These are phyloP conservation scores for Calonectria ilicicola DNA, from an alignment of 2,329 filamentous ascomycete genomes.

Conservation along the genomic window DNA sequence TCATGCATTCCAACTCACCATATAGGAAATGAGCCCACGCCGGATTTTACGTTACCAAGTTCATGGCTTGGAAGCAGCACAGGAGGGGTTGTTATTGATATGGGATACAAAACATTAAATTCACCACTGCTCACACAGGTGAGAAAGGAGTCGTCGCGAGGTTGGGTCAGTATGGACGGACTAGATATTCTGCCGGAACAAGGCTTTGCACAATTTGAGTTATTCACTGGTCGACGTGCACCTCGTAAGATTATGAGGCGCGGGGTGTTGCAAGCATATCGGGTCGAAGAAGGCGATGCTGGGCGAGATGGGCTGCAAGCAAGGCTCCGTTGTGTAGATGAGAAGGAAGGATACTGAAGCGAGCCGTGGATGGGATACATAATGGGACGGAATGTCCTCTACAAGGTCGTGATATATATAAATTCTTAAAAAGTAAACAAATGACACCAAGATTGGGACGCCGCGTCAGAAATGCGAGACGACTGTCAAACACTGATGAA, in stretches of 20 bases:
- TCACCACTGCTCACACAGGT: constrained; percentile 79
- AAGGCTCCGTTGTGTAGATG: constrained; percentile 39
- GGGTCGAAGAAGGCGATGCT: constrained; percentile 53
- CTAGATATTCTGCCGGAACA: constrained; percentile 83
- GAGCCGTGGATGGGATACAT: not conserved
- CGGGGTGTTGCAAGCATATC: constrained; percentile 65
- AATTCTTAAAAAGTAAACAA: no score
- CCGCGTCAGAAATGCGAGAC: no score
- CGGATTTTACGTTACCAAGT: constrained; percentile 76
- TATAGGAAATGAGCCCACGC: constrained; percentile 66
- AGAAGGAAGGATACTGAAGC: constrained; percentile 34
- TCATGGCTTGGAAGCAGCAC: constrained; percentile 79
- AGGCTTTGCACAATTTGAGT: constrained; percentile 83
- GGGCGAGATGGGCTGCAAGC: constrained; percentile 53
- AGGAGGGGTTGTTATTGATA: constrained; percentile 81
- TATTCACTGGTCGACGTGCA: constrained; percentile 74
- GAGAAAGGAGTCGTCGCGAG: constrained; percentile 66
- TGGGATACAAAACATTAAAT: constrained; percentile 79
- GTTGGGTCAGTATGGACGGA: constrained; percentile 83
- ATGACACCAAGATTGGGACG: no score
- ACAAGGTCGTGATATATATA: not conserved
- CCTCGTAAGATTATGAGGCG: constrained; percentile 75
- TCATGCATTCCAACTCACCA: constrained; percentile 81
- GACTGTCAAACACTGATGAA: no score
- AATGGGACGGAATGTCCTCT: not conserved